Evolutionary conservation across 352 stramenopile species (phyloP).

Genomic region (Globisporangium spiculum): DNA sequence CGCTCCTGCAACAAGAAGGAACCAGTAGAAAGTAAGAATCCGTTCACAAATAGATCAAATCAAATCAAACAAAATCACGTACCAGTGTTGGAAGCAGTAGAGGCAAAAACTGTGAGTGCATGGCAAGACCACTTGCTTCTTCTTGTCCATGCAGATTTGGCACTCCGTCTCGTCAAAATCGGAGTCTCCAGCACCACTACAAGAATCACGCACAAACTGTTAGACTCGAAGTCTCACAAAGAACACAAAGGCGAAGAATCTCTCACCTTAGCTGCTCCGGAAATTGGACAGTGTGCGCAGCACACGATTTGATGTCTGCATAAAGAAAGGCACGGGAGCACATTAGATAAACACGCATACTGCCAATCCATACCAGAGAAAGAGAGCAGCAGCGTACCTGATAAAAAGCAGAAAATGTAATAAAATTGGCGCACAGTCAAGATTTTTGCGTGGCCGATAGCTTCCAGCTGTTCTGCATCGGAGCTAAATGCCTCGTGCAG

Average conservation of each 20-base stretch:
- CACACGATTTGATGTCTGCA: slow-evolving; percentile 60
- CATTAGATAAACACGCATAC: neutral
- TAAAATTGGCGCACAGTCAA: slow-evolving; percentile 76
- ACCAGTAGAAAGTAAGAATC: neutral
- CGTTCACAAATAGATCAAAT: neutral
- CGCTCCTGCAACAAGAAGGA: slow-evolving; percentile 31
- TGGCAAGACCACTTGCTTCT: slow-evolving; percentile 73
- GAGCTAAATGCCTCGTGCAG: slow-evolving; percentile 22
- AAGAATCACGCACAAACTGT: slow-evolving; percentile 10
- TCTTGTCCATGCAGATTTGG: slow-evolving; percentile 85
- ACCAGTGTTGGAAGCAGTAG: slow-evolving; percentile 76
- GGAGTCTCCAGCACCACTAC: slow-evolving; percentile 21
- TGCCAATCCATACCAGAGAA: neutral
- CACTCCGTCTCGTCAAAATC: slow-evolving; percentile 79
- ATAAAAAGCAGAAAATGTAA: slow-evolving; percentile 81
- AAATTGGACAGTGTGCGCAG: slow-evolving; percentile 57
- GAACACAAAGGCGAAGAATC: neutral
- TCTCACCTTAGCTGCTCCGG: slow-evolving; percentile 34
- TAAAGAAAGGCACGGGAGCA: neutral
- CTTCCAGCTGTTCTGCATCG: slow-evolving; percentile 26
- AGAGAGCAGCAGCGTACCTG: slow-evolving; percentile 22
- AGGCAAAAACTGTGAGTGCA: slow-evolving; percentile 81
- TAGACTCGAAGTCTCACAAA: neutral
- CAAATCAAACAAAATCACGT: neutral
- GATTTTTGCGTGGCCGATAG: slow-evolving; percentile 63